Evolutionary conservation across 768 basidiomycete genomes (phyloP).

Genomic region (Agrocybe pediades): DNA sequence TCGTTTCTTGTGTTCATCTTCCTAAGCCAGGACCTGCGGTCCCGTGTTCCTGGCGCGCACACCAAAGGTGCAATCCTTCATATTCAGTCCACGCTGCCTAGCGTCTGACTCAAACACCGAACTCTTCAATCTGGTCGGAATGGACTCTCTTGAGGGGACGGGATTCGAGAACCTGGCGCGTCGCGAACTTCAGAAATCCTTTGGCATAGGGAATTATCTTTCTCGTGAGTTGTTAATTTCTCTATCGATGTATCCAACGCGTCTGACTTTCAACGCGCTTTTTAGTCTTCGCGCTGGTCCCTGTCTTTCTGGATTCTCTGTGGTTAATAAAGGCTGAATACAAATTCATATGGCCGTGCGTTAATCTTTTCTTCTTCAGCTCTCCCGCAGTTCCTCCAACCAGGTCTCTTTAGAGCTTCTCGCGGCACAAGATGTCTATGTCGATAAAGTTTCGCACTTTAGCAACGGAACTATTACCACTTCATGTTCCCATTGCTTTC

Average conservation of each 20-base stretch:
- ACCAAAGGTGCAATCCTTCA: too few relatives aligned
- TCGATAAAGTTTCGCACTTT: too few relatives aligned
- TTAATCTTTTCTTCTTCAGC: background rate
- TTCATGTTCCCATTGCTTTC: too few relatives aligned
- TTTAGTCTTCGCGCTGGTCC: background rate
- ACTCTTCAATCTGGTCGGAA: too few relatives aligned
- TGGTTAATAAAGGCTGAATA: background rate
- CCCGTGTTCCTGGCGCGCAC: too few relatives aligned
- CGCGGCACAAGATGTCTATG: background rate
- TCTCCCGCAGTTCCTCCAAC: background rate
- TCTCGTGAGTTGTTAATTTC: background rate
- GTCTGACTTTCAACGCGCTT: background rate
- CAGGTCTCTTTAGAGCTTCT: background rate
- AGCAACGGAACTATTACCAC: too few relatives aligned
- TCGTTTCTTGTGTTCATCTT: too few relatives aligned
- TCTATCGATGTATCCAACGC: too few relatives aligned
- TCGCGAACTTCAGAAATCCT: background rate
- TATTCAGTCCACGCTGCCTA: background rate
- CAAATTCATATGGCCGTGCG: constrained; percentile 7
- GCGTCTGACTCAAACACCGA: background rate
- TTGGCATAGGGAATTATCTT: background rate
- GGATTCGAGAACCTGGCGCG: background rate
- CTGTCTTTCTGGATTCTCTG: background rate
- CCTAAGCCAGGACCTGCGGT: too few relatives aligned
- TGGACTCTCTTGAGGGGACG: background rate